Evolutionary conservation across 768 basidiomycete species (phyloP).

Genomic region (Nidula microcarpa): DNA sequence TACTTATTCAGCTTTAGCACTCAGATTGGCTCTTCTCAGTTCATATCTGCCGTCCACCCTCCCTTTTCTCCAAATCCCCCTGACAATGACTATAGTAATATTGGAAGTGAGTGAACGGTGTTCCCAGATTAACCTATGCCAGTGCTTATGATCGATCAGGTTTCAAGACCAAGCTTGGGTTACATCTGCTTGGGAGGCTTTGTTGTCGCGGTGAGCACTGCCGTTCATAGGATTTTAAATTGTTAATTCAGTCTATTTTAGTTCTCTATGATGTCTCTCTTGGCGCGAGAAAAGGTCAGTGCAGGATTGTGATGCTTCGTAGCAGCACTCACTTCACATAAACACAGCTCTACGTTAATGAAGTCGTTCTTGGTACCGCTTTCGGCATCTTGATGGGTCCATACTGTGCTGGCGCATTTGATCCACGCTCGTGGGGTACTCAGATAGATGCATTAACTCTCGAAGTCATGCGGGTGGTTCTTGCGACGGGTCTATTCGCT

Average conservation of each 20-base stretch:
- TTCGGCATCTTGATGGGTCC: slow-evolving; percentile 71
- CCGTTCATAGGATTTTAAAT: background rate
- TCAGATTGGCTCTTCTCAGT: no score
- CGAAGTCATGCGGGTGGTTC: slow-evolving; percentile 84
- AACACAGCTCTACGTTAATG: slow-evolving; percentile 77
- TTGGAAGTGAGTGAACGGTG: no score
- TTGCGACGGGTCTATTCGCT: slow-evolving; percentile 90
- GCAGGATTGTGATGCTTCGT: background rate
- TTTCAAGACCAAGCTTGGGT: slow-evolving; percentile 47
- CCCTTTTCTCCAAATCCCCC: no score
- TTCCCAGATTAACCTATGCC: no score
- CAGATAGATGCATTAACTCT: slow-evolving; percentile 58
- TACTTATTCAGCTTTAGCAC: no score
- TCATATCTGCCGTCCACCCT: no score
- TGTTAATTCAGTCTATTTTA: slow-evolving; percentile 17
- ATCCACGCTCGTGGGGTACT: slow-evolving; percentile 72
- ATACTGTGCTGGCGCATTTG: slow-evolving; percentile 63
- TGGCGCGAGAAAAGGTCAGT: slow-evolving; percentile 78
- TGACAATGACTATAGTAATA: no score
- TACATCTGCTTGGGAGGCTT: slow-evolving; percentile 64
- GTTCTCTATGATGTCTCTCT: slow-evolving; percentile 83
- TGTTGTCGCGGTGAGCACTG: slow-evolving; percentile 30
- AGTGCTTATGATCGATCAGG: slow-evolving; percentile 31
- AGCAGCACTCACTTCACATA: background rate
- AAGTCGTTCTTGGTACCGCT: slow-evolving; percentile 87